A percentile compares a stretch with the other conserved stretches of the same genome.
phyloP scores from a whole-genome alignment of 345 rosid species.

The Psidium guajava region DNA sequence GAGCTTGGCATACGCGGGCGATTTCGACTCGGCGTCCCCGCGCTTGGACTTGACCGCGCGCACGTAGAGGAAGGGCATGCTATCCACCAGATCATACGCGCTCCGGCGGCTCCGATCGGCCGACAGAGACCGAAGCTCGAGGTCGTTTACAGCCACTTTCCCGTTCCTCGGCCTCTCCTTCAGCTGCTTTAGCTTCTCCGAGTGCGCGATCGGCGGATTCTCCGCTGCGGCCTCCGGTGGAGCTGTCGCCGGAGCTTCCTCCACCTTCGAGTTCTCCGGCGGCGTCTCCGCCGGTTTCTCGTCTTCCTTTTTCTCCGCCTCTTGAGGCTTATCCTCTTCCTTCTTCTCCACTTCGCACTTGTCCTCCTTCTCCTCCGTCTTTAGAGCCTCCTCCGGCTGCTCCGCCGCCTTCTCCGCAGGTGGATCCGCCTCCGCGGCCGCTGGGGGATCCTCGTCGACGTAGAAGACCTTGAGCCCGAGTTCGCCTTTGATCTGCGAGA shows the following conservation, averaged over 20 bases:
- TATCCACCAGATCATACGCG: constrained; percentile 69
- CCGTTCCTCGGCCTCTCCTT: constrained; percentile 9
- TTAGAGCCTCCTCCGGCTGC: constrained; percentile 17
- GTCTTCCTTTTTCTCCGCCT: constrained; percentile 14
- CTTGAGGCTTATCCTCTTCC: constrained; percentile 15
- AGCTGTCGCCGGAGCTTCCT: constrained; percentile 10
- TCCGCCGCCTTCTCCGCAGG: constrained; percentile 25
- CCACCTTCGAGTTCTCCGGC: constrained; percentile 18
- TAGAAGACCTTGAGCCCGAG: constrained; percentile 64
- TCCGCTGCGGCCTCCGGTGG: constrained; percentile 23
- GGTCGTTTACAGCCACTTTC: constrained; percentile 20
- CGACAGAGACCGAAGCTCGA: constrained; percentile 44
- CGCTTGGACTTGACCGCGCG: constrained; percentile 65
- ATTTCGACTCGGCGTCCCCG: constrained; percentile 22
- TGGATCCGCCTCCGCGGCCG: constrained; percentile 18
- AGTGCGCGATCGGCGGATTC: constrained; percentile 36
- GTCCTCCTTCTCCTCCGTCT: constrained; percentile 25
- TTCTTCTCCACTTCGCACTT: constrained; percentile 24
- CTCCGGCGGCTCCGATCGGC: constrained; percentile 44
- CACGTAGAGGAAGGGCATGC: constrained; percentile 74
- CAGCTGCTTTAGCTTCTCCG: constrained; percentile 19
- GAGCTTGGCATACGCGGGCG: constrained; percentile 49
- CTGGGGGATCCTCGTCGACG: constrained; percentile 52
- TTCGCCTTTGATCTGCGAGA: constrained; percentile 83
- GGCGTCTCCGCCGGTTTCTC: background rate